Conservation (phyloP, 768 basidiomycete genomes). For the Boletus tomentosulus region DNA sequence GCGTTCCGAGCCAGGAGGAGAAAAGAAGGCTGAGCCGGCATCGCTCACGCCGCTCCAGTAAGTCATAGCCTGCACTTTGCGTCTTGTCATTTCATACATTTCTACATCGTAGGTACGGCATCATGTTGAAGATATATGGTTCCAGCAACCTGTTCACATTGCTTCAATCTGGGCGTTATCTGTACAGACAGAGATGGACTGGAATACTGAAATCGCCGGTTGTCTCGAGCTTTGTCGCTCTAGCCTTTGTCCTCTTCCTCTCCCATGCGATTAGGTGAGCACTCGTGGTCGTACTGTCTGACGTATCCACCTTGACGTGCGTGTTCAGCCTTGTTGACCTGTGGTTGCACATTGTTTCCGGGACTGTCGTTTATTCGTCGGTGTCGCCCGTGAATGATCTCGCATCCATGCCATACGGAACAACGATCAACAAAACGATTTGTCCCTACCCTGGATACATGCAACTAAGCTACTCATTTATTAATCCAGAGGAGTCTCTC, state of each 20-base stretch:
- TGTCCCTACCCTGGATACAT: slow-evolving; percentile 1
- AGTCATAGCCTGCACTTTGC: background rate
- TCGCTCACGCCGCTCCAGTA: background rate
- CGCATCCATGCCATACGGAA: background rate
- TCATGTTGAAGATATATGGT: slow-evolving; percentile 5
- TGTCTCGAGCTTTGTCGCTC: background rate
- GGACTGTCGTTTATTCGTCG: background rate
- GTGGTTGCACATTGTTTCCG: slow-evolving; percentile 1
- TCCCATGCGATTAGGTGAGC: slow-evolving; percentile 1
- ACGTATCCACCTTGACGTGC: background rate
- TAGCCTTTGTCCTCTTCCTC: background rate
- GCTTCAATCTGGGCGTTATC: background rate
- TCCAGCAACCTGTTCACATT: slow-evolving; percentile 1
- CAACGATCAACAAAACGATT: background rate
- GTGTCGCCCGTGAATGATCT: background rate
- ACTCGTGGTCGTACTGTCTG: background rate
- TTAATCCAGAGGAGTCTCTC: background rate
- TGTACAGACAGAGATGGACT: background rate
- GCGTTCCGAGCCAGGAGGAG: background rate
- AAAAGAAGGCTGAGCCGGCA: background rate
- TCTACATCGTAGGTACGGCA: background rate
- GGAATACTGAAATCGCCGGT: background rate
- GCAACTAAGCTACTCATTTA: background rate
- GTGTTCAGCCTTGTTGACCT: background rate
- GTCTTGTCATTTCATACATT: background rate